Evolutionary conservation across 805 yeast species (phyloP).

Genomic region (Yamadazyma sp.): DNA sequence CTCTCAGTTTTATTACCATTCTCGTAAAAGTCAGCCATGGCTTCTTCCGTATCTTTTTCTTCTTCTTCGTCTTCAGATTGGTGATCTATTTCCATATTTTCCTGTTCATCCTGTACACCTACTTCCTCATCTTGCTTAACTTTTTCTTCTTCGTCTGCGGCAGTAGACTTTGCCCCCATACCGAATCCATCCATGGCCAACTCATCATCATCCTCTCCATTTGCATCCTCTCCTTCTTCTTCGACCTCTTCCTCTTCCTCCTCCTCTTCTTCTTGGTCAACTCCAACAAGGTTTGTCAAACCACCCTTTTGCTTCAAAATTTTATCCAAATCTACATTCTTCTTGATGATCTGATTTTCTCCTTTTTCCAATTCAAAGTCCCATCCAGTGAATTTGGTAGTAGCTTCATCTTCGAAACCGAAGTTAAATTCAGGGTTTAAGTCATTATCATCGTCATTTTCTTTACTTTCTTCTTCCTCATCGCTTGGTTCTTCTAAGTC

Average conservation of each 20-base stretch:
- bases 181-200: constrained; percentile 46
- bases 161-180: constrained; percentile 29
- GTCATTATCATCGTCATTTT: constrained; percentile 46
- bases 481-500: constrained; percentile 23
- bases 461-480: constrained; percentile 21
- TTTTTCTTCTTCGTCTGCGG: constrained; percentile 29
- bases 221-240: constrained; percentile 25
- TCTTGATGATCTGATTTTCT: constrained; percentile 19
- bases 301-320: constrained; percentile 87
- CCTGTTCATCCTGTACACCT: constrained; percentile 25
- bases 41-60: constrained; percentile 73
- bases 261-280: constrained; percentile 23
- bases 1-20: constrained; percentile 46
- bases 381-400: constrained; percentile 70
- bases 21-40: constrained; percentile 72
- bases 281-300: constrained; percentile 52
- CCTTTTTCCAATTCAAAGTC: constrained; percentile 59
- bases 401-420: constrained; percentile 52
- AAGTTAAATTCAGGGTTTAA: constrained; percentile 76
- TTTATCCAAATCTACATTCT: constrained; percentile 77
- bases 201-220: constrained; percentile 35
- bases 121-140: constrained; percentile 26
- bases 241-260: constrained; percentile 25
- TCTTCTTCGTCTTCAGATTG: constrained; percentile 28
- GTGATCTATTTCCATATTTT: constrained; percentile 19